These are phyloP conservation scores for Penicillium sp. DNA, from an alignment of 2,329 filamentous ascomycete genomes.

Conservation along the genomic window DNA sequence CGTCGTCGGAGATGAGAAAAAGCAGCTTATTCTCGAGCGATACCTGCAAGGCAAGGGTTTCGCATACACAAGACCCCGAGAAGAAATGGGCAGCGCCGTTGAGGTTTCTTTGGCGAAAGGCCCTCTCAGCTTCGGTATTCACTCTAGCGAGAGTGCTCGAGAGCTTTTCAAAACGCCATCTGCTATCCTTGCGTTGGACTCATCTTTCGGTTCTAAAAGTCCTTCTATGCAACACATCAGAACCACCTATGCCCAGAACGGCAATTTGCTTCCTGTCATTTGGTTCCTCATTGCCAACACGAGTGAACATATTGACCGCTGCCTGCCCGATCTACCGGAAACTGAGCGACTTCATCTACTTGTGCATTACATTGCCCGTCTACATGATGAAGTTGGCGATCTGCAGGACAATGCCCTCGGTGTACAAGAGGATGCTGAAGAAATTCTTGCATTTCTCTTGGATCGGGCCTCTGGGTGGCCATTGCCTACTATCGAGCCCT, in stretches of 20 bases:
- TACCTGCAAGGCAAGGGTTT: slow-evolving; percentile 47
- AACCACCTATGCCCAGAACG: slow-evolving; percentile 37
- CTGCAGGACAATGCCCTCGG: slow-evolving; percentile 45
- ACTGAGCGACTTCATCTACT: slow-evolving; percentile 37
- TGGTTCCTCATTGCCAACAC: slow-evolving; percentile 49
- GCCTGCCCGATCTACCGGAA: slow-evolving; percentile 41
- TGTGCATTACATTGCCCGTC: slow-evolving; percentile 35
- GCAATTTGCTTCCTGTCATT: slow-evolving; percentile 44
- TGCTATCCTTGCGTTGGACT: slow-evolving; percentile 48
- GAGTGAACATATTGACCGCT: slow-evolving; percentile 49
- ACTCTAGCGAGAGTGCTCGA: slow-evolving; percentile 33
- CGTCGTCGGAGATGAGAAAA: slow-evolving; percentile 37
- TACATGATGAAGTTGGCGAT: slow-evolving; percentile 41
- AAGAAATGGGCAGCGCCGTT: slow-evolving; percentile 36
- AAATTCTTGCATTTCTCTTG: slow-evolving; percentile 38
- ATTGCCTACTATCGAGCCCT: slow-evolving; percentile 39
- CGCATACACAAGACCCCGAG: slow-evolving; percentile 29
- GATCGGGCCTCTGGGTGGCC: slow-evolving; percentile 43
- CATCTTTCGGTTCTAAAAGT: slow-evolving; percentile 42
- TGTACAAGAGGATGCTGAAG: slow-evolving; percentile 43
- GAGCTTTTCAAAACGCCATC: slow-evolving; percentile 38
- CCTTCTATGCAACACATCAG: slow-evolving; percentile 43
- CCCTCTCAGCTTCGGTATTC: slow-evolving; percentile 40
- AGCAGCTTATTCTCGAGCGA: slow-evolving; percentile 42
- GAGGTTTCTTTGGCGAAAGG: slow-evolving; percentile 41